Evolutionary conservation across 345 rosid species (phyloP).

Genomic region (Lumnitzera littorea): DNA sequence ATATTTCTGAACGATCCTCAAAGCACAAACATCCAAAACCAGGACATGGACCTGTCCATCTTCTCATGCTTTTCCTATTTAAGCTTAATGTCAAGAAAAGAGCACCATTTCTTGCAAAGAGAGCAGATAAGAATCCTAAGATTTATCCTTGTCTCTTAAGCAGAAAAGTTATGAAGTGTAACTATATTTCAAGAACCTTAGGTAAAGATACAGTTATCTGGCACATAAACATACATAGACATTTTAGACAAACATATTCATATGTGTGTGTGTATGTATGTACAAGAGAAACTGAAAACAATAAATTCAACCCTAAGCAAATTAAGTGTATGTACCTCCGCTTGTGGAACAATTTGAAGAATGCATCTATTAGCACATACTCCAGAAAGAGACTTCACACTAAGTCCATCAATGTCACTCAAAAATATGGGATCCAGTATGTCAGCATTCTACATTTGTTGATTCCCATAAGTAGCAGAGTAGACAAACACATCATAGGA

Average conservation of each 20-base stretch:
- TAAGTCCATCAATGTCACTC: conserved; percentile 41
- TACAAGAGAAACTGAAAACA: neutral
- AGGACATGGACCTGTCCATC: neutral
- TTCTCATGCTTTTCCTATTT: neutral
- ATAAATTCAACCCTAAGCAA: neutral
- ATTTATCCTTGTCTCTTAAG: neutral
- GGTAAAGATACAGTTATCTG: neutral
- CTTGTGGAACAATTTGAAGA: conserved; percentile 45
- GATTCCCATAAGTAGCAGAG: neutral
- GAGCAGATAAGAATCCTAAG: neutral
- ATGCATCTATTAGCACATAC: conserved; percentile 36
- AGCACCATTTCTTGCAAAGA: neutral
- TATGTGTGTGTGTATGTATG: neutral
- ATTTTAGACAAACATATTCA: neutral
- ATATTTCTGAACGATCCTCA: too few relatives aligned
- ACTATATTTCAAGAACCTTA: too few relatives aligned
- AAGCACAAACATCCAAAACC: too few relatives aligned
- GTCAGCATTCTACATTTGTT: conserved; percentile 35
- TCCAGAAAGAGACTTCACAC: conserved; percentile 58
- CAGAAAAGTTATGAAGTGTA: neutral
- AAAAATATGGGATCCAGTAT: conserved; percentile 33
- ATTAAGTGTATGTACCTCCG: conserved; percentile 28
- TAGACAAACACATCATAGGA: neutral
- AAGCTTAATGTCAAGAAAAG: neutral
- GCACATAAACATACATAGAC: neutral